Conservation (phyloP, 768 basidiomycete genomes). For the Mycena rebaudengoi region DNA sequence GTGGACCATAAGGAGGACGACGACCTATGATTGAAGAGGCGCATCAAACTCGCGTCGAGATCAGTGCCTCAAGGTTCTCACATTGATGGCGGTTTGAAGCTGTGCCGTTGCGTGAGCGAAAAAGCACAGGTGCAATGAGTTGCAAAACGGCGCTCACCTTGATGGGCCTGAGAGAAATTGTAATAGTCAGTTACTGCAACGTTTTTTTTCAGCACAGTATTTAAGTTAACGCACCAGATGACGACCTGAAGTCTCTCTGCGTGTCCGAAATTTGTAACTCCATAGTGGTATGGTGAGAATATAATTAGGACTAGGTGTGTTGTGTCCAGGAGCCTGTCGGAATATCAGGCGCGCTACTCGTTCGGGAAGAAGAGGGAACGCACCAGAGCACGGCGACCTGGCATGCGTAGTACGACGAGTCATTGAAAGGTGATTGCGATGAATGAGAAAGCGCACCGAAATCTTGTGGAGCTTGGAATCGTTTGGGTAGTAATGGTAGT, state of each 20-base stretch:
- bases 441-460: slow-evolving; percentile 4
- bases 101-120: slow-evolving; percentile 25
- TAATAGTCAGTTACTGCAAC: neutral
- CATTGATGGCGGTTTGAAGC: slow-evolving; percentile 54
- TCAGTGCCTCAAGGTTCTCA: slow-evolving; percentile 36
- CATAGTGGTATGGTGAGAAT: slow-evolving; percentile 46
- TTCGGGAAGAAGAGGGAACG: neutral
- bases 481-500: slow-evolving; percentile 23
- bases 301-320: slow-evolving; percentile 40
- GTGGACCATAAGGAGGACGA: slow-evolving; percentile 55
- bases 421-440: neutral
- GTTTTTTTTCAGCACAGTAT: neutral
- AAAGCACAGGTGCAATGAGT: neutral
- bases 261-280: slow-evolving; percentile 47
- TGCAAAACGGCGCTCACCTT: slow-evolving; percentile 33
- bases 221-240: slow-evolving; percentile 35
- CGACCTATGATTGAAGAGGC: slow-evolving; percentile 34
- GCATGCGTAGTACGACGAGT: no score
- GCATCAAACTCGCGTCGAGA: neutral
- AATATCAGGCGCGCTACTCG: neutral
- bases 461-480: slow-evolving; percentile 10
- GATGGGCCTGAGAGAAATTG: slow-evolving; percentile 37
- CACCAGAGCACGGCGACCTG: slow-evolving; percentile 16
- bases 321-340: slow-evolving; percentile 9
- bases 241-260: slow-evolving; percentile 32